Evolutionary conservation across 1,284 basidiomycete species (phyloP).

Genomic region (Vanrija sp.): DNA sequence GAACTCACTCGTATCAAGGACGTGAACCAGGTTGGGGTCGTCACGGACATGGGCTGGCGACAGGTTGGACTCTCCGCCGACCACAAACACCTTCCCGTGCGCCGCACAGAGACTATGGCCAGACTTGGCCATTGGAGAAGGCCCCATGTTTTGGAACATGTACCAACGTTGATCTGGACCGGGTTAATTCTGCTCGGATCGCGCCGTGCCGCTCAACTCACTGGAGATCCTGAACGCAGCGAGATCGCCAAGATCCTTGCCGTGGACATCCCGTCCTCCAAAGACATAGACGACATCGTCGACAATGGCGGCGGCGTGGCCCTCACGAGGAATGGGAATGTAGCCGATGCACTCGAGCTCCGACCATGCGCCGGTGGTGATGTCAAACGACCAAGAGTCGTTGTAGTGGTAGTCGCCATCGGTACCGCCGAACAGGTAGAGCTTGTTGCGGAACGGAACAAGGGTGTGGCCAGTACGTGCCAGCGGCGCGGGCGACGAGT

Average conservation of each 20-base stretch:
- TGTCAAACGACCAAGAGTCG: conserved; percentile 96
- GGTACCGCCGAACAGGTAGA: conserved; percentile 95
- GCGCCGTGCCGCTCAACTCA: conserved; percentile 52
- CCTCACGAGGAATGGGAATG: conserved; percentile 93
- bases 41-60: conserved; percentile 58
- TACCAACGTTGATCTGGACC: conserved; percentile 71
- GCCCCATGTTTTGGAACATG: conserved; percentile 99
- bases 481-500: conserved; percentile 12
- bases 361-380: conserved; percentile 76
- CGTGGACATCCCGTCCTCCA: conserved; percentile 94
- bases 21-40: conserved; percentile 77
- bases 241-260: conserved; percentile 90
- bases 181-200: background rate
- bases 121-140: conserved; percentile 80
- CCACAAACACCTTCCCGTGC: conserved; percentile 81
- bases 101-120: conserved; percentile 94
- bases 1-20: conserved; percentile 83
- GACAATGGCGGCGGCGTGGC: conserved; percentile 92
- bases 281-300: conserved; percentile 99
- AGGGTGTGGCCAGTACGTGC: conserved; percentile 88
- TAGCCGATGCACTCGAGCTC: conserved; percentile 97
- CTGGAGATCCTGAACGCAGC: conserved; percentile 96
- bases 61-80: conserved; percentile 80
- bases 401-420: conserved; percentile 99
- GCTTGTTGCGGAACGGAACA: conserved; percentile 76